These are phyloP conservation scores for Zelopaecilomyces penicillatus DNA, from an alignment of 2,329 filamentous ascomycete genomes.

Conservation along the genomic window DNA sequence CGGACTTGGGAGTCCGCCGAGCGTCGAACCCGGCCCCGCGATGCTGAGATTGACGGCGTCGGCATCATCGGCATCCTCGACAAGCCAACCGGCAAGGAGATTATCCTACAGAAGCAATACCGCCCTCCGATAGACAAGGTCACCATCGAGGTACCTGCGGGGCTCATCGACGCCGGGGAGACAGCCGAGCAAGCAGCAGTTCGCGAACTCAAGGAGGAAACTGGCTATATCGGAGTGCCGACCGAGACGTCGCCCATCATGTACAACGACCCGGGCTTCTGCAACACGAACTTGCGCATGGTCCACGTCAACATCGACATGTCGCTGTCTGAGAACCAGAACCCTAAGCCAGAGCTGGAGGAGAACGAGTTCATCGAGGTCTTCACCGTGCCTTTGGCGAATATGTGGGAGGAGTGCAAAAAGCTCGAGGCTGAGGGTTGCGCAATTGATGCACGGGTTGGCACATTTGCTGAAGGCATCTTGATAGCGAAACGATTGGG, in stretches of 20 bases:
- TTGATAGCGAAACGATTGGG: conserved; percentile 56
- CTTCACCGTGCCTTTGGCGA: conserved; percentile 57
- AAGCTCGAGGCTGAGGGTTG: conserved; percentile 61
- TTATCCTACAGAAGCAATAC: conserved; percentile 60
- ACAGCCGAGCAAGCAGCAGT: conserved; percentile 53
- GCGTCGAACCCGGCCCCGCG: conserved; percentile 56
- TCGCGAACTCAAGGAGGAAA: conserved; percentile 58
- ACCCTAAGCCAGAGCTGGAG: conserved; percentile 61
- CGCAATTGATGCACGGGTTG: conserved; percentile 72
- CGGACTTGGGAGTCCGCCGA: conserved; percentile 67
- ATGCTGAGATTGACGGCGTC: conserved; percentile 59
- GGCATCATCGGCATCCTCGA: conserved; percentile 64
- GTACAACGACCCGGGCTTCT: conserved; percentile 59
- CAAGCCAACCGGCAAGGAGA: conserved; percentile 42
- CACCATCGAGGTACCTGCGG: conserved; percentile 57
- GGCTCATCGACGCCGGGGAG: conserved; percentile 54
- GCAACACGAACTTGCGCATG: conserved; percentile 59
- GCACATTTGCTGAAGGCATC: conserved; percentile 69
- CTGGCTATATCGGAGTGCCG: conserved; percentile 51
- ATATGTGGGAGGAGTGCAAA: conserved; percentile 59
- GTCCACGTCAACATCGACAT: conserved; percentile 69
- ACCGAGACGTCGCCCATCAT: conserved; percentile 55
- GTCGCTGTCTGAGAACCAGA: conserved; percentile 57
- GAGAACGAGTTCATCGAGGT: conserved; percentile 78
- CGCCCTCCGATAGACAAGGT: conserved; percentile 52